Conservation (phyloP, 345 rosid genomes). For the Pelargonium nanum region DNA sequence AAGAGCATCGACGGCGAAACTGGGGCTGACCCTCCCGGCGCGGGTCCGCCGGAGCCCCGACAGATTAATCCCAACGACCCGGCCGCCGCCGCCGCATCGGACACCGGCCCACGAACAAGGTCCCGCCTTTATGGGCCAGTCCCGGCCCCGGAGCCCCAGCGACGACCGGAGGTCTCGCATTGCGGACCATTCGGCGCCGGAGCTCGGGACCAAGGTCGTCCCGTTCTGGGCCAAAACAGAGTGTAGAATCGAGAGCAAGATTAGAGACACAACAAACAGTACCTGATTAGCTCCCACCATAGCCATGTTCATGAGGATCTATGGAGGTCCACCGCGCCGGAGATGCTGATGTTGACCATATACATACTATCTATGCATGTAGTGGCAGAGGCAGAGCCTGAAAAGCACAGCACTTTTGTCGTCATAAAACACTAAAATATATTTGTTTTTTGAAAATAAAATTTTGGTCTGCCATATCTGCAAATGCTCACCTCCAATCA, state of each 20-base stretch:
- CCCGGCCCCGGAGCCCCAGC: conserved; percentile 43
- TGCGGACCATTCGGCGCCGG: conserved; percentile 31
- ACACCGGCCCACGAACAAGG: conserved; percentile 60
- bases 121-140: conserved; percentile 52
- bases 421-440: too few relatives aligned
- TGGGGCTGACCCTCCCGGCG: conserved; percentile 36
- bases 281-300: too few relatives aligned
- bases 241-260: conserved; percentile 16
- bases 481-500: not conserved
- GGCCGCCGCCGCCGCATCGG: conserved; percentile 29
- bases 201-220: conserved; percentile 16
- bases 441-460: too few relatives aligned
- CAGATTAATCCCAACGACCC: conserved; percentile 32
- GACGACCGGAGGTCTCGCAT: conserved; percentile 53
- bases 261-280: not conserved
- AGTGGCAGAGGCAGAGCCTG: not conserved
- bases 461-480: not conserved
- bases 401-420: not conserved
- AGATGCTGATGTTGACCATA: too few relatives aligned
- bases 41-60: conserved; percentile 54
- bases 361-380: too few relatives aligned
- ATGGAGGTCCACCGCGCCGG: too few relatives aligned
- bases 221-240: conserved; percentile 22
- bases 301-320: too few relatives aligned
- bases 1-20: conserved; percentile 42